Conservation (phyloP, 176 grass and related monocot species). For the Miscanthus lutarioriparius region DNA sequence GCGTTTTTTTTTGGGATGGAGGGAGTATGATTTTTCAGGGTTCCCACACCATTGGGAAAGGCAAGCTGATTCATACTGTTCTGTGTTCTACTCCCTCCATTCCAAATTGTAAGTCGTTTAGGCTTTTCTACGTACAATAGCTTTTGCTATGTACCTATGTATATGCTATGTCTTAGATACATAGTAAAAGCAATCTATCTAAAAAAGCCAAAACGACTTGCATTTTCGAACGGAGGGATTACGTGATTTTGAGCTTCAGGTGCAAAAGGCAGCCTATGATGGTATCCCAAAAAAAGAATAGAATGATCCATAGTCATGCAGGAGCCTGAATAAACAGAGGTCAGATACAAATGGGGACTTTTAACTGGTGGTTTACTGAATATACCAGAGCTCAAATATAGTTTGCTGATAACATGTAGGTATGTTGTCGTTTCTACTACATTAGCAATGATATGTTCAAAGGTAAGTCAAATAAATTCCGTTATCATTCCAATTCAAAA, state of each 20-base stretch:
- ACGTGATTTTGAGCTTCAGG: neutral
- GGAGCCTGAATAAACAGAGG: neutral
- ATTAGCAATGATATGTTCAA: neutral
- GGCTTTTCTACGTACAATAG: neutral
- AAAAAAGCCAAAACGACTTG: neutral
- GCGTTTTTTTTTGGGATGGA: no score
- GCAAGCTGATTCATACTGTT: neutral
- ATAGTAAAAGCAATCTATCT: neutral
- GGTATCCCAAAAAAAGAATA: neutral
- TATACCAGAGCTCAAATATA: neutral
- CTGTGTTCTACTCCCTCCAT: neutral
- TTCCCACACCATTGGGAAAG: neutral
- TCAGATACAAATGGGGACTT: neutral
- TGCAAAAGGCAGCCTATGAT: neutral
- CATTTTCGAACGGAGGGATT: neutral
- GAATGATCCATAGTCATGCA: neutral
- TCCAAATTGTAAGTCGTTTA: neutral
- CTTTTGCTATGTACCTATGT: neutral
- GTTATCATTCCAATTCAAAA: conserved; percentile 19
- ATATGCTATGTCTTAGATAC: neutral
- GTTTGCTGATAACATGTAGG: neutral
- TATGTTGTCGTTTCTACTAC: neutral
- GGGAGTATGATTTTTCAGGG: neutral
- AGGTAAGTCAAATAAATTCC: neutral
- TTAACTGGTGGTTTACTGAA: neutral